phyloP scores from a whole-genome alignment of 1,139 yeast species.

The Pichia inconspicua region DNA sequence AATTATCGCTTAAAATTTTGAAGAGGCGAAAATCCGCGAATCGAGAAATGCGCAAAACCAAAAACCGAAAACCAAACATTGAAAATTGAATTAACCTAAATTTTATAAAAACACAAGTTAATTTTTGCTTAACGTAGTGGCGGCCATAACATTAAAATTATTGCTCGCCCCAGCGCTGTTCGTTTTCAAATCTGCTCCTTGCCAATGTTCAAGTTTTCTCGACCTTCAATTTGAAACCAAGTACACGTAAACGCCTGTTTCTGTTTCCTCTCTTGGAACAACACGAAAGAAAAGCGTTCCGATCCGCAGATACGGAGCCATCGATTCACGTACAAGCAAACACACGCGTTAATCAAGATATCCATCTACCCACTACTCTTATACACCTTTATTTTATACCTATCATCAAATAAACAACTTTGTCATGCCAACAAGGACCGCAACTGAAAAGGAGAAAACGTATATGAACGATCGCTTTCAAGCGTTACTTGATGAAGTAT shows the following conservation, averaged over 20 bases:
- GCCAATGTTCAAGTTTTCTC: not conserved
- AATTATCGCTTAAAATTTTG: no score
- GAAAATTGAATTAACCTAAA: no score
- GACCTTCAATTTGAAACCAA: not conserved
- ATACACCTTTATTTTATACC: not conserved
- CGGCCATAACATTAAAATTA: no score
- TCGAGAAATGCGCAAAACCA: no score
- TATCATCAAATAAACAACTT: not conserved
- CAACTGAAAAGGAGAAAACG: constrained; percentile 18
- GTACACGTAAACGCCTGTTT: no score
- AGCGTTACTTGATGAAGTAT: constrained; percentile 17
- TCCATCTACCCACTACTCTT: not conserved
- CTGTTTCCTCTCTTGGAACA: not conserved
- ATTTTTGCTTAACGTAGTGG: no score
- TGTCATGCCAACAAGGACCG: constrained; percentile 1
- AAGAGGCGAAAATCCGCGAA: no score
- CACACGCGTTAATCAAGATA: not conserved
- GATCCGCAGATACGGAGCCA: not conserved
- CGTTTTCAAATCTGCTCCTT: no score
- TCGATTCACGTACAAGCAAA: not conserved
- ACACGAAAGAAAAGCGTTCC: not conserved
- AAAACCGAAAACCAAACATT: no score
- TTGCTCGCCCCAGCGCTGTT: not conserved
- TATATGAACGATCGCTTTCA: constrained; percentile 16
- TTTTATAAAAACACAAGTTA: no score